A percentile compares a stretch with the other conserved stretches of the same genome.
Conservation (phyloP, 2,329 filamentous ascomycete genomes). For the Septoria linicola region DNA sequence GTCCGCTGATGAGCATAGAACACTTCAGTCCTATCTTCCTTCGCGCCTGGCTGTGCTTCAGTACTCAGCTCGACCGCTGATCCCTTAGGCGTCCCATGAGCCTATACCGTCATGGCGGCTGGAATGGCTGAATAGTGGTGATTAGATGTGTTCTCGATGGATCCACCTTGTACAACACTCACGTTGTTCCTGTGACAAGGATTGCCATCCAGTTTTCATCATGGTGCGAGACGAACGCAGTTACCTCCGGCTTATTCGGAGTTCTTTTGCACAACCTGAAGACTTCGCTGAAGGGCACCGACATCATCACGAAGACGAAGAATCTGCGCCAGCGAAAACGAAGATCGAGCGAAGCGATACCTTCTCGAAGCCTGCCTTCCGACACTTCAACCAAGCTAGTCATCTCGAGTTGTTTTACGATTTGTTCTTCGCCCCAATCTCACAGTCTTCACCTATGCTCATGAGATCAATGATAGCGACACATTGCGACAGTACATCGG, state of each 20-base stretch:
- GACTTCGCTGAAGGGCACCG: slow-evolving; percentile 2
- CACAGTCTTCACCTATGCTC: slow-evolving; percentile 59
- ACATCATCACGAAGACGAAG: slow-evolving; percentile 3
- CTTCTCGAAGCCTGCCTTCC: slow-evolving; percentile 37
- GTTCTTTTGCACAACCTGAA: slow-evolving; percentile 9
- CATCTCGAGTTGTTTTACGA: slow-evolving; percentile 60
- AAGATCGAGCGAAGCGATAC: slow-evolving; percentile 7
- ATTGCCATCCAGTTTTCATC: too few relatives aligned
- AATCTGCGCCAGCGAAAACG: background rate
- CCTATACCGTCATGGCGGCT: too few relatives aligned
- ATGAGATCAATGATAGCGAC: slow-evolving; percentile 55
- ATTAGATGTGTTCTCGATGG: background rate
- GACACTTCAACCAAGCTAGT: slow-evolving; percentile 50
- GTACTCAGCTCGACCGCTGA: too few relatives aligned
- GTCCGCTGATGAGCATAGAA: too few relatives aligned
- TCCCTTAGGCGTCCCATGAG: too few relatives aligned
- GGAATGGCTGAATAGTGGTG: background rate
- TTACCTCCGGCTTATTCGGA: slow-evolving; percentile 13
- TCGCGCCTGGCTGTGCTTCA: too few relatives aligned
- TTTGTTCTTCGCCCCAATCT: slow-evolving; percentile 64
- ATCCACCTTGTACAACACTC: background rate
- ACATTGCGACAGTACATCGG: slow-evolving; percentile 48
- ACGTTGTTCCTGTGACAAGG: background rate
- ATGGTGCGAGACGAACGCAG: slow-evolving; percentile 12
- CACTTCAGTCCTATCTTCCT: too few relatives aligned